Evolutionary conservation across 495 filamentous ascomycete genomes (phyloP).

Genomic region (Xylaria sp.): DNA sequence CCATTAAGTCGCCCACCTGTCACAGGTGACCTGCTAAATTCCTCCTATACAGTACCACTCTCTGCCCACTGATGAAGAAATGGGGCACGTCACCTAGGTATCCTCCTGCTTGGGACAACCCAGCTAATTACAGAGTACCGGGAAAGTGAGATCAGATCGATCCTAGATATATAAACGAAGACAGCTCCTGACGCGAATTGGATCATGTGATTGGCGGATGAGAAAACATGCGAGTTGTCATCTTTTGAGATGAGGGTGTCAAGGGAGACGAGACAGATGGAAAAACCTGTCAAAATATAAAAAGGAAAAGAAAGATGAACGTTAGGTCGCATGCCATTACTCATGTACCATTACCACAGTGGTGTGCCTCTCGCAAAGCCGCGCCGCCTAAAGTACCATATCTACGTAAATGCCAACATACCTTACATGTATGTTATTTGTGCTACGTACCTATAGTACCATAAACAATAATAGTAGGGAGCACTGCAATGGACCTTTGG

Average conservation of each 20-base stretch:
- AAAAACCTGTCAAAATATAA: background rate
- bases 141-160: background rate
- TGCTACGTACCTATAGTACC: background rate
- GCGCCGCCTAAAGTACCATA: background rate
- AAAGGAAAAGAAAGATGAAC: background rate
- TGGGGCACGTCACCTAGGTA: background rate
- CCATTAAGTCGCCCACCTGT: conserved; percentile 1
- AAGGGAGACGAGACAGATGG: conserved; percentile 7
- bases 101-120: background rate
- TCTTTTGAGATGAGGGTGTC: background rate
- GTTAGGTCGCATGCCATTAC: background rate
- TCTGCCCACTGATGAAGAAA: conserved; percentile 5
- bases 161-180: conserved; percentile 1
- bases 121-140: background rate
- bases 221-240: background rate
- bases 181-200: background rate
- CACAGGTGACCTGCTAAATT: background rate
- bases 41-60: background rate
- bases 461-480: background rate
- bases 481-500: conserved; percentile 11
- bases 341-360: background rate
- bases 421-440: no score
- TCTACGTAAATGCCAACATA: background rate
- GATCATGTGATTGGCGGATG: background rate
- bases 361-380: background rate